A percentile compares a stretch with the other conserved stretches of the same genome.
Conservation (phyloP, 192 early-diverging fungal genomes). For the Lunasporangiospora selenospora region DNA sequence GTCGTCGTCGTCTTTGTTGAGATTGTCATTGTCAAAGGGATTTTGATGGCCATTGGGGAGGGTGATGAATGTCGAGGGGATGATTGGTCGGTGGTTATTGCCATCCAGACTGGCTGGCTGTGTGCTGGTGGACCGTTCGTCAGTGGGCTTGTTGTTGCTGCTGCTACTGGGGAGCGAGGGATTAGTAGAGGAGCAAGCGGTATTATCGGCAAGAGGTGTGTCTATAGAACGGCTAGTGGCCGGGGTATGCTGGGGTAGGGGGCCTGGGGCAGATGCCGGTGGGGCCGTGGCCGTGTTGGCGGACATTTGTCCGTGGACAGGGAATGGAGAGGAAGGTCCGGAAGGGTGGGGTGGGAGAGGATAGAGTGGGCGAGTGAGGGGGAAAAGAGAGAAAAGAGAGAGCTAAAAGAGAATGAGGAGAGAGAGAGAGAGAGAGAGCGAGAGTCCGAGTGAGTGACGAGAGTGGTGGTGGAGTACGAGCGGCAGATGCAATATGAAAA, state of each 20-base stretch:
- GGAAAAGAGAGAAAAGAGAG: neutral
- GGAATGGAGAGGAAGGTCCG: slow-evolving; percentile 2
- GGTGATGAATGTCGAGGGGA: slow-evolving; percentile 30
- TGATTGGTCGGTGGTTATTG: slow-evolving; percentile 1
- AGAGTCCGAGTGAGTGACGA: too few species aligned
- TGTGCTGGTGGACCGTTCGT: neutral
- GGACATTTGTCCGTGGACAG: neutral
- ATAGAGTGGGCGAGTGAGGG: neutral
- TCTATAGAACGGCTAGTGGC: too few species aligned
- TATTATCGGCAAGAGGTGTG: too few species aligned
- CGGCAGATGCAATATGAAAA: neutral
- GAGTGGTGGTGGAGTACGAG: neutral
- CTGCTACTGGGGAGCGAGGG: too few species aligned
- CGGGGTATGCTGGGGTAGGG: neutral
- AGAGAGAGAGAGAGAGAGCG: neutral
- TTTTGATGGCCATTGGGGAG: neutral
- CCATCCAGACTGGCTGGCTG: neutral
- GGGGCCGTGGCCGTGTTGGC: neutral
- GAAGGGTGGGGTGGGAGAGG: neutral
- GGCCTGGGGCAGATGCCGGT: neutral
- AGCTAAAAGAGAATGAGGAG: neutral
- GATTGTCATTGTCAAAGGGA: neutral
- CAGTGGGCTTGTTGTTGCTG: neutral
- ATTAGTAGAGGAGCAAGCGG: too few species aligned
- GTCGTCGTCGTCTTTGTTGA: slow-evolving; percentile 12